Base-by-base conservation (phyloP, 352 stramenopile genomes). In the Phytophthora macrochlamydospora region DNA sequence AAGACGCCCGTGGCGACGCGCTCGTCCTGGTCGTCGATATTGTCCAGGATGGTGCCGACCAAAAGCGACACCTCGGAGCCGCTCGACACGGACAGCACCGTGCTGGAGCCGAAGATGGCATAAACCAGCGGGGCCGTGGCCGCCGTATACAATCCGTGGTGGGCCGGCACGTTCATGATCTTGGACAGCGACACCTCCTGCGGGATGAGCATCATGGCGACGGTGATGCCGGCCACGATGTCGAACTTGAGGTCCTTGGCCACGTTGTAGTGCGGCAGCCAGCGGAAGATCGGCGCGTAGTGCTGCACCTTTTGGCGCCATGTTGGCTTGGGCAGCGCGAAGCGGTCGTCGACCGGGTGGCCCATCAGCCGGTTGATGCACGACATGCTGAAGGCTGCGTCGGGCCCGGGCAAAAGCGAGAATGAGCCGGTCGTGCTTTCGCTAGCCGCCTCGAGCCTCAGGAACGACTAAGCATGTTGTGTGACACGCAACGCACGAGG, bases 121-220 rank as follows among this genome's bases (percentile, higher is more conserved):
- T 97, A 97, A 42, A 92, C 78, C 52, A 95, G 58, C 5, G 92
- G 90, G 3, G 96, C 75, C 18, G 95, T 79, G 1, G 82, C 80
- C 0, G 89, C 89, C n/a, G 79, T 89, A 78, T 98, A 98, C 5
- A 98, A 73, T 18, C 93, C 92, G 75, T 96, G 95, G 51, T 97
- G 75, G 0, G 90, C 73, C 7, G 90, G 87, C 13, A 98, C 72
- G 54, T 83, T 70, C 79, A 95, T 95, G 38, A 97, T 79, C 38
- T 89, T 93, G 24, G 89, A 89, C 65, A 97, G 92, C 61, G 78
- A 90, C 64, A 98, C 91, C 38, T 87, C 83, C 59, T 97, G 88
- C 13, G 91, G 91, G 49, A 98, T 86, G 48, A 93, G 79, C 90
- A 97, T 97, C 71, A 97, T 87, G 52, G 84, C 87, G 9, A 87